These are phyloP conservation scores for Yarrowia sp. DNA, from an alignment of 805 yeast genomes.

Conservation along the genomic window DNA sequence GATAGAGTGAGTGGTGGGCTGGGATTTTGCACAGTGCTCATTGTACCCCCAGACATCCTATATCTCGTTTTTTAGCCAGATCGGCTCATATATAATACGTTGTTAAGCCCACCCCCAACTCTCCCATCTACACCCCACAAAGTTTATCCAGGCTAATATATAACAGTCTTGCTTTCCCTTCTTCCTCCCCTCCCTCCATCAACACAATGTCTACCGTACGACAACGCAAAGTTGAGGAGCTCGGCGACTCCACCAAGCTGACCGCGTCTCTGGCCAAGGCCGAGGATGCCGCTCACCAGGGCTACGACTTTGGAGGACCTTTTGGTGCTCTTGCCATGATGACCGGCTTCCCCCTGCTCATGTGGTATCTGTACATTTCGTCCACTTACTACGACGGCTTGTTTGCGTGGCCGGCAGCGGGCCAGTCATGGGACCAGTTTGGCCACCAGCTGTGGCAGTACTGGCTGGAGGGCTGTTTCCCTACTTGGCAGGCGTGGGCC, in stretches of 20 bases:
- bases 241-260: slow-evolving; percentile 6
- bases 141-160: neutral
- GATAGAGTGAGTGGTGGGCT: no score
- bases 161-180: neutral
- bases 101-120: no score
- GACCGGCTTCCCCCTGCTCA: slow-evolving; percentile 84
- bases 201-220: slow-evolving; percentile 5
- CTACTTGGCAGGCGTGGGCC: slow-evolving; percentile 55
- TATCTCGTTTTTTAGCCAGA: no score
- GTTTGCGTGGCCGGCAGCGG: slow-evolving; percentile 64
- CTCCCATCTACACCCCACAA: neutral
- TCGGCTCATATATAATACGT: no score
- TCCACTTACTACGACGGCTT: slow-evolving; percentile 75
- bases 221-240: slow-evolving; percentile 8
- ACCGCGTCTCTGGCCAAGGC: slow-evolving; percentile 23
- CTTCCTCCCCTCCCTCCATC: neutral
- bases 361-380: slow-evolving; percentile 96
- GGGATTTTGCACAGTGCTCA: no score
- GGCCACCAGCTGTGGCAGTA: slow-evolving; percentile 48
- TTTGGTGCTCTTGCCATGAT: slow-evolving; percentile 88
- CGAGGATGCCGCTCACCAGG: slow-evolving; percentile 28
- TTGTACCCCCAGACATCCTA: no score
- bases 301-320: slow-evolving; percentile 90
- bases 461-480: slow-evolving; percentile 47
- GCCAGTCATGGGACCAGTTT: slow-evolving; percentile 47